Conservation (phyloP, 2,329 filamentous ascomycete species). For the Penicillium sp. region DNA sequence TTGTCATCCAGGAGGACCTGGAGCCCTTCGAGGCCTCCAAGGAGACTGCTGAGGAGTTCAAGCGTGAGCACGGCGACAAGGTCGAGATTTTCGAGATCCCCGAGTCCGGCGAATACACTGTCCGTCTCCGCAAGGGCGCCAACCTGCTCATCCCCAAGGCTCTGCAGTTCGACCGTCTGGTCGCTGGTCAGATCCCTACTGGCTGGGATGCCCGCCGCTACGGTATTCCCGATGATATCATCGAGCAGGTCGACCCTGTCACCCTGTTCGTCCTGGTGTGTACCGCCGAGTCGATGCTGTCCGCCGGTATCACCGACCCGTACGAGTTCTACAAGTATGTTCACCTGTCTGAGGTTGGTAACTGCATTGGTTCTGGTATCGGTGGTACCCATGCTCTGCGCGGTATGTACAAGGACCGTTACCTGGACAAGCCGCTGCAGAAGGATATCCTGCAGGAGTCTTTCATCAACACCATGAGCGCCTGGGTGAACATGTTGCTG, state of each 20-base stretch:
- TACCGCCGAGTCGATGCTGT: slow-evolving; percentile 86
- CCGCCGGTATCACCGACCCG: slow-evolving; percentile 94
- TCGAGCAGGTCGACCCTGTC: slow-evolving; percentile 94
- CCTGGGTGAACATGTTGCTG: slow-evolving; percentile 99
- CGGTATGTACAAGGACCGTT: slow-evolving; percentile 98
- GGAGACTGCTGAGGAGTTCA: slow-evolving; percentile 97
- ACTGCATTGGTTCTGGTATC: slow-evolving; percentile 98
- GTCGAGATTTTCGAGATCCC: slow-evolving; percentile 96
- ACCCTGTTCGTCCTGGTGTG: slow-evolving; percentile 94
- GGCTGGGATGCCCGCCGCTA: slow-evolving; percentile 98
- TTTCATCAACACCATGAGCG: slow-evolving; percentile 99
- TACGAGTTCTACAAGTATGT: slow-evolving; percentile 99
- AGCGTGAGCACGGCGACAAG: slow-evolving; percentile 94
- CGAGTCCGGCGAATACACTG: slow-evolving; percentile 90
- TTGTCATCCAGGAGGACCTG: slow-evolving; percentile 95
- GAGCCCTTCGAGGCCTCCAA: slow-evolving; percentile 97
- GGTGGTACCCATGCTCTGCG: slow-evolving; percentile 89
- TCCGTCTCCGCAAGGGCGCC: slow-evolving; percentile 93
- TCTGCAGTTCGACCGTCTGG: slow-evolving; percentile 92
- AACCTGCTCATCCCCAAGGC: slow-evolving; percentile 96
- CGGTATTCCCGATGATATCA: slow-evolving; percentile 95
- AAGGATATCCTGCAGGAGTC: slow-evolving; percentile 99
- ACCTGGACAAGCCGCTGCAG: slow-evolving; percentile 94
- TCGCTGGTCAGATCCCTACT: slow-evolving; percentile 94
- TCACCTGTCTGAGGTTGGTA: slow-evolving; percentile 95